Evolutionary conservation across 2,329 filamentous ascomycete genomes (phyloP), one percentile per base, ranked within the genome.

Genomic region (Trichophyton equinum): DNA sequence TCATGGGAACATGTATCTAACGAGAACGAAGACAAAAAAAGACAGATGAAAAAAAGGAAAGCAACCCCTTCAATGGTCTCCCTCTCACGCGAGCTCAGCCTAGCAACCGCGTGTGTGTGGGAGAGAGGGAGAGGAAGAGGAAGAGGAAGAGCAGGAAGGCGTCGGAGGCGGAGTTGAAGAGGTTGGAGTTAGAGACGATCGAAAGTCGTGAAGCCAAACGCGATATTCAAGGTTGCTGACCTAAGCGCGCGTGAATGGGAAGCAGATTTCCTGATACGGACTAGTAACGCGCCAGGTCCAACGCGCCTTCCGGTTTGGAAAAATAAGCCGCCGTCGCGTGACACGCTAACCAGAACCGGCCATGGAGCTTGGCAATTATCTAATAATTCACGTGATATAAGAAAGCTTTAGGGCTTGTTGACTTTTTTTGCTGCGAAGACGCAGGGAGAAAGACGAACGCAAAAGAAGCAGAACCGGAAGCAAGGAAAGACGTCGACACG

Each of bases 241-340:
- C 22, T 62, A 62, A 62, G n/a, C 60, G 42, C 33, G 46, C 53
- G 40, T 38, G 33, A 38, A 46, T 42, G 20, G 20, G 33, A 38
- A 51, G 46, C 46, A 27, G 27, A 36, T 15, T 36, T 55, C 51
- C n/a, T 27, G 30, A 55, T 33, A 11, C 11, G 13, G 51, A 18
- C 51, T 55, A 38, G 51, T 33, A 65, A 74, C 73, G 72, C 72
- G 73, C 74, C 72, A 72, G 72, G 70, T 8, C 71, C 68, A 66
- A 62, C 69, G 67, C 72, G 70, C 70, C 68, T 61, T 61, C 57
- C 60, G 62, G 62, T n/a, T 30, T 56, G 59, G 55, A 59, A 22
- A 59, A 63, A 63, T 36, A 59, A 59, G 40, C 20, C n/a, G 20
- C 60, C 53, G 49, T 15, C 4, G 33, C 25, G 42, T 58, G 33